Base-by-base conservation (phyloP, 345 rosid species). In the Limnanthes douglasii region DNA sequence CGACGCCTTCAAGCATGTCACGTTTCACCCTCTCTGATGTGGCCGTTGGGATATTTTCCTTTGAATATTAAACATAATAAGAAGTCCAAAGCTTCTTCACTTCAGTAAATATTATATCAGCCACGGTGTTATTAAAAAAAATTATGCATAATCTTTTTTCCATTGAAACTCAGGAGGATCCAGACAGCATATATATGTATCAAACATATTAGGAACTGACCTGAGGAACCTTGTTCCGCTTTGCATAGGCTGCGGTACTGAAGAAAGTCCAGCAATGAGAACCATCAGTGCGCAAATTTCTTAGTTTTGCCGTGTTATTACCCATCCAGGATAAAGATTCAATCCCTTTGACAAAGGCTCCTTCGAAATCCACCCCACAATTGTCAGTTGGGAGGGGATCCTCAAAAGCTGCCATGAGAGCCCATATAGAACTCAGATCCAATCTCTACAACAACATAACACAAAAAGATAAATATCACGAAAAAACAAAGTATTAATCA, bases 311-410 rank as follows among this genome's bases (percentile, higher is more conserved):
- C 1, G 95, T 60, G 66, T 88, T 76, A 56, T 83, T 72, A 25
- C 76, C 95, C 93, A 83, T 78, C 97, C 97, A 83, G 30, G 93
- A 88, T 34, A 83, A 29, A 10, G 93, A 71, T 48, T 76, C 83
- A 6, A 73, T 62, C 40, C 90, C 95, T 57, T 67, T 82, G 27
- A 85, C 90, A 56, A 78, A 83, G 28, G 93, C 93, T 48, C 97
- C 97, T 61, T 88, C 86, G 32, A 88, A 69, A 36, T 57, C 34
- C 27, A 49, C 53, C 15, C 35, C 37, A 14, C 56, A 46, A 5
- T 30, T 46, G 19, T 56, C 51, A n/a, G 66, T 22, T 5, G 93
- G 81, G 43, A 88, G 88, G 3, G 86, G 83, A 21, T 75, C 80
- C 31, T 78, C 83, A 61, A 86, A 88, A 39, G 97, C 95, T 27